These are phyloP conservation scores for Lachnum nothofagi DNA, from an alignment of 2,329 filamentous ascomycete genomes.

Conservation along the genomic window DNA sequence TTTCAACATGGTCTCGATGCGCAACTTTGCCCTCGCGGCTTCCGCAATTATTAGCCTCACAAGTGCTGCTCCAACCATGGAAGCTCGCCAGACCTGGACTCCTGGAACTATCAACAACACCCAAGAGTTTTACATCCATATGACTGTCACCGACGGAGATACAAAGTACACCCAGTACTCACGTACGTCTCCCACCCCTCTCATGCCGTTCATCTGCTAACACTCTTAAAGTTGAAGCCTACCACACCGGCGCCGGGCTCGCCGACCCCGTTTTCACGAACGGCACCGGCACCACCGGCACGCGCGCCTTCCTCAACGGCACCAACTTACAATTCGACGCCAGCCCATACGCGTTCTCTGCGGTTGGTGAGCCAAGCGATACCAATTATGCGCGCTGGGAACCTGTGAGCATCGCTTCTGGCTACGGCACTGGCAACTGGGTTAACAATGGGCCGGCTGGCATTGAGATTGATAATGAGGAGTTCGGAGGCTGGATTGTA, in stretches of 20 bases:
- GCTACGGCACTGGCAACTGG: slow-evolving; percentile 15
- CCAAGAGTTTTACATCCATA: slow-evolving; percentile 9
- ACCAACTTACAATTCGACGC: slow-evolving; percentile 25
- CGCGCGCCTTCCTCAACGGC: slow-evolving; percentile 21
- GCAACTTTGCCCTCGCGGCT: slow-evolving; percentile 13
- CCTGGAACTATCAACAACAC: slow-evolving; percentile 24
- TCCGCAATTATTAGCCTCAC: slow-evolving; percentile 12
- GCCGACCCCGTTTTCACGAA: slow-evolving; percentile 22
- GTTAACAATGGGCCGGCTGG: slow-evolving; percentile 12
- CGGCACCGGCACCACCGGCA: slow-evolving; percentile 2
- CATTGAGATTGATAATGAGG: slow-evolving; percentile 10
- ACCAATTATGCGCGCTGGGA: slow-evolving; percentile 20
- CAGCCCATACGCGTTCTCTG: slow-evolving; percentile 13
- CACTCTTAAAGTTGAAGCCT: slow-evolving; percentile 18
- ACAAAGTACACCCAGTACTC: slow-evolving; percentile 1
- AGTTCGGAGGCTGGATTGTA: slow-evolving; percentile 25
- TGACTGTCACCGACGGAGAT: neutral
- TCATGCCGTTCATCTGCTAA: slow-evolving; percentile 1
- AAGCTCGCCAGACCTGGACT: slow-evolving; percentile 9
- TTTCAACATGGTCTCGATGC: slow-evolving; percentile 18
- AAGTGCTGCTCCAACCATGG: slow-evolving; percentile 9
- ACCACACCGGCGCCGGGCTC: slow-evolving; percentile 23
- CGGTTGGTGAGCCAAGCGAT: slow-evolving; percentile 21
- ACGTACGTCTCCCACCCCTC: slow-evolving; percentile 3
- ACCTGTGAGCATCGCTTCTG: slow-evolving; percentile 11